Evolutionary conservation across 73 alveolate genomes (phyloP).

Genomic region (Tetrahymena elliotti): DNA sequence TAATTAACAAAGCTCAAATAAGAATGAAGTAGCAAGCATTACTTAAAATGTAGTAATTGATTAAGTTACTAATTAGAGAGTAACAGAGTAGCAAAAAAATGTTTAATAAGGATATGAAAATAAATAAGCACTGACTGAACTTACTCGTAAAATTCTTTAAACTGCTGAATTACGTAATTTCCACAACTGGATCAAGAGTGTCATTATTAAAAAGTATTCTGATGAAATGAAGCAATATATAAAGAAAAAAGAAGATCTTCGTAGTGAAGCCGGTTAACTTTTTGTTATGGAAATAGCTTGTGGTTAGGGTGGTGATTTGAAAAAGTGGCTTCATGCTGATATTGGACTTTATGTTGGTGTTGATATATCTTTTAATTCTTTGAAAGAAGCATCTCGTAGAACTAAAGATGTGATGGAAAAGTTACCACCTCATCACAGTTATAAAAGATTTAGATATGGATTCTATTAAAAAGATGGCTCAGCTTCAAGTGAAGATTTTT

Average conservation of each 20-base stretch:
- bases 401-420: neutral
- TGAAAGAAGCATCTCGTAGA: neutral
- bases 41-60: neutral
- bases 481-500: neutral
- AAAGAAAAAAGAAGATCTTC: neutral
- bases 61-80: neutral
- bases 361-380: neutral
- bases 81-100: neutral
- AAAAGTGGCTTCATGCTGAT: neutral
- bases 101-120: neutral
- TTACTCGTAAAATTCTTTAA: neutral
- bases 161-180: neutral
- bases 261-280: neutral
- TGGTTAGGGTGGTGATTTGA: neutral
- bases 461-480: neutral
- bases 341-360: neutral
- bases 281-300: neutral
- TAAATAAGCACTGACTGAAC: neutral
- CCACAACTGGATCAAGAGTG: neutral
- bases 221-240: neutral
- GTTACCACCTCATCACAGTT: neutral
- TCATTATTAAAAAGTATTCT: neutral
- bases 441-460: neutral
- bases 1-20: neutral
- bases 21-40: neutral